These are phyloP conservation scores for Vicia faba DNA, from an alignment of 306 rosid genomes.

Conservation along the genomic window DNA sequence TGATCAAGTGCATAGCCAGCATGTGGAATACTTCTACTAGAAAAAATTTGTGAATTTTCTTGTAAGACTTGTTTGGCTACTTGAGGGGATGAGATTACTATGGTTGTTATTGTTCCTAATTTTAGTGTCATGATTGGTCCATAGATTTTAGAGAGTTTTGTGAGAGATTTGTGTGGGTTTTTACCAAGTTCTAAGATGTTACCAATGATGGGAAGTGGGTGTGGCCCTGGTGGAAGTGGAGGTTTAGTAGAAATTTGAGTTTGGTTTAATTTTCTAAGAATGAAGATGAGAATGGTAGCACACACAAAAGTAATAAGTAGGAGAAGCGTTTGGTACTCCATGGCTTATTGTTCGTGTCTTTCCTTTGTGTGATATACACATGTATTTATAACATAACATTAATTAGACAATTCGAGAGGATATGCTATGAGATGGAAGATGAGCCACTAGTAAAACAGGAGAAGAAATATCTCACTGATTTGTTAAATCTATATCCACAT, in stretches of 20 bases:
- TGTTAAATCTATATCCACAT: too few relatives aligned
- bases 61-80: constrained; percentile 28
- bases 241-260: background rate
- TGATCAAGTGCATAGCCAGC: background rate
- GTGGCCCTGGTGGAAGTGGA: constrained; percentile 35
- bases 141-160: constrained; percentile 26
- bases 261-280: constrained; percentile 3
- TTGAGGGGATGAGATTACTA: constrained; percentile 33
- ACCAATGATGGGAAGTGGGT: constrained; percentile 22
- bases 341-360: background rate
- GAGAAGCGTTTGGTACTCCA: constrained; percentile 19
- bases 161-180: constrained; percentile 14
- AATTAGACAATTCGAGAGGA: too few relatives aligned
- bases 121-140: constrained; percentile 33
- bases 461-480: too few relatives aligned
- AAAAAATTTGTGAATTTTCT: constrained; percentile 2
- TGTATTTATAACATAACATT: background rate
- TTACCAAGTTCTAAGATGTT: constrained; percentile 29
- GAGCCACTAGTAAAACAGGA: too few relatives aligned
- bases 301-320: background rate
- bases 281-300: constrained; percentile 17
- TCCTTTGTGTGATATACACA: background rate
- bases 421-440: too few relatives aligned
- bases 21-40: background rate
- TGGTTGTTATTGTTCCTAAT: constrained; percentile 28